These are phyloP conservation scores for Phaeosphaeriaceae sp. DNA, from an alignment of 2,329 filamentous ascomycete genomes.

Conservation along the genomic window DNA sequence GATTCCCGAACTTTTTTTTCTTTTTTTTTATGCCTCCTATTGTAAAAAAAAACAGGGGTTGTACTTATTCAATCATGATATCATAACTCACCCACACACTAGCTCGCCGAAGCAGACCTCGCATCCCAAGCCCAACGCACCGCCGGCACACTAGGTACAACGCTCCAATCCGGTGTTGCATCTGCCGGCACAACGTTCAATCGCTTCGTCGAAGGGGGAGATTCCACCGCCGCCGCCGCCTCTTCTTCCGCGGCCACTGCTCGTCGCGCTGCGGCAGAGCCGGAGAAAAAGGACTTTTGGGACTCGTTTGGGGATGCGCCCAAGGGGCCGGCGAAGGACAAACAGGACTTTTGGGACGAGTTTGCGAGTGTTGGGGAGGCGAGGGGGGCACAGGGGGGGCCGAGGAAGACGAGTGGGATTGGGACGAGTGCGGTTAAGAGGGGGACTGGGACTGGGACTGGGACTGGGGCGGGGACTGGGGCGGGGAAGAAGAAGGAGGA, in stretches of 20 bases:
- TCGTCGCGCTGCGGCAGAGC: too few relatives aligned
- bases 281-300: slow-evolving; percentile 66
- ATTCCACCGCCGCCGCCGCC: slow-evolving; percentile 6
- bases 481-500: slow-evolving; percentile 59
- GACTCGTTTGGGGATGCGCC: slow-evolving; percentile 73
- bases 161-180: slow-evolving; percentile 69
- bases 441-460: slow-evolving; percentile 30
- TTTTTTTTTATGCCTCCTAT: background rate
- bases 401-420: slow-evolving; percentile 57
- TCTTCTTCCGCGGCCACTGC: slow-evolving; percentile 6
- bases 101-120: slow-evolving; percentile 74
- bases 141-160: slow-evolving; percentile 63
- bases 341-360: slow-evolving; percentile 62
- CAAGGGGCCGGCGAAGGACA: slow-evolving; percentile 53
- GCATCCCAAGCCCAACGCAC: slow-evolving; percentile 65
- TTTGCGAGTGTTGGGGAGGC: slow-evolving; percentile 47
- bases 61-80: too few relatives aligned
- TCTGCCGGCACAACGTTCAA: slow-evolving; percentile 80
- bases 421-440: slow-evolving; percentile 71
- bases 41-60: too few relatives aligned
- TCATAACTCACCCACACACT: slow-evolving; percentile 21
- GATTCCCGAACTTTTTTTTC: slow-evolving; percentile 34
- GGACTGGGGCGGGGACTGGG: slow-evolving; percentile 39
- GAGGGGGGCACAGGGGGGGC: slow-evolving; percentile 25
- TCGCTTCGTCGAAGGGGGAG: slow-evolving; percentile 84